Percentiles rank a stretch among this genome's conserved stretches.
These are phyloP conservation scores for Microsporum canis DNA, from an alignment of 2,329 filamentous ascomycete genomes.

Conservation along the genomic window DNA sequence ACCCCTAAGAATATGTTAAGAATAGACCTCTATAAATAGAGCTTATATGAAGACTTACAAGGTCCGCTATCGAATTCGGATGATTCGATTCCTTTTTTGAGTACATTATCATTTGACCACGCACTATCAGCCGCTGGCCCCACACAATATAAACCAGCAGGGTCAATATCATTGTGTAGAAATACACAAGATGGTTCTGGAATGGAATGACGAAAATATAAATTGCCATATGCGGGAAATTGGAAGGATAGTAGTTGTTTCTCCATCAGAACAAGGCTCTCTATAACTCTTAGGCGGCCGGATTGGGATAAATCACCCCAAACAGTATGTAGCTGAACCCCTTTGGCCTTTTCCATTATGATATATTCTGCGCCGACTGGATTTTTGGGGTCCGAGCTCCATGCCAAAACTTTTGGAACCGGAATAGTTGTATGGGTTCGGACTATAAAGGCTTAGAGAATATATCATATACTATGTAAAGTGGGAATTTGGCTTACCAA, in stretches of 20 bases:
- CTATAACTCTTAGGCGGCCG: constrained; percentile 17
- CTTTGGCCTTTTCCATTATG: constrained; percentile 23
- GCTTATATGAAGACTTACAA: not conserved
- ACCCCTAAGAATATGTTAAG: not conserved
- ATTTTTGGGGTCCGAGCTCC: constrained; percentile 15
- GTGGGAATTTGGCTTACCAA: constrained; percentile 9
- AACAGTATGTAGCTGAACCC: constrained; percentile 9
- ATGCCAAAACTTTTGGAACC: constrained; percentile 11
- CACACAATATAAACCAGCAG: not conserved
- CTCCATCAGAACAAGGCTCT: constrained; percentile 16
- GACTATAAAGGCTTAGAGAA: constrained; percentile 10
- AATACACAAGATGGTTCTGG: constrained; percentile 16
- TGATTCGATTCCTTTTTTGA: too few relatives aligned
- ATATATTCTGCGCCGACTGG: constrained; percentile 18
- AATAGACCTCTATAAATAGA: not conserved
- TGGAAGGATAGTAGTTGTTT: constrained; percentile 12
- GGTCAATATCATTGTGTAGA: constrained; percentile 16
- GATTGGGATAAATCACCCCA: constrained; percentile 9
- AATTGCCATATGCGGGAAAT: constrained; percentile 19
- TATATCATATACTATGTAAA: not conserved
- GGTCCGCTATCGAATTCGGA: not conserved
- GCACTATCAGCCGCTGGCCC: constrained; percentile 10
- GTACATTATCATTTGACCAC: not conserved
- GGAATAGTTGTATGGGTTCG: constrained; percentile 12
- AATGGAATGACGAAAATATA: constrained; percentile 19